These are phyloP conservation scores for Salicornia ramosissima DNA, from an alignment of 148 eudicot species.

Conservation along the genomic window DNA sequence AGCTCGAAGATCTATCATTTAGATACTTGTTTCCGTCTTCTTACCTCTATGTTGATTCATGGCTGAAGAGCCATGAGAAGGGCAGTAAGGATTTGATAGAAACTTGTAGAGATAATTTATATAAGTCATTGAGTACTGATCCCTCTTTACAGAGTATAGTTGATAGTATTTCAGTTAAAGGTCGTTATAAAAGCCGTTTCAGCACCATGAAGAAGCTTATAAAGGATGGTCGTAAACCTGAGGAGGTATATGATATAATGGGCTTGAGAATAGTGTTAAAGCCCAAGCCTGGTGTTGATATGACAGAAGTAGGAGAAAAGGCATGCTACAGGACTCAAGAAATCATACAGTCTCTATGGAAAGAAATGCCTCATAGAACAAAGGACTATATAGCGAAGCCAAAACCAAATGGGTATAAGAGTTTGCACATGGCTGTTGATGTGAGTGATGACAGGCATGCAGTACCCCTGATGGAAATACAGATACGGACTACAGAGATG, in stretches of 20 bases:
- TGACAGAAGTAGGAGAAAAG: constrained; percentile 44
- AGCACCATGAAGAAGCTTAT: constrained; percentile 98
- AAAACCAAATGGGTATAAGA: constrained; percentile 83
- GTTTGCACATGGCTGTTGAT: constrained; percentile 95
- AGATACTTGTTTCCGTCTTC: constrained; percentile 86
- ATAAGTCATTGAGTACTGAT: constrained; percentile 51
- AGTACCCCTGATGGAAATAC: constrained; percentile 86
- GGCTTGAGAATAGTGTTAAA: constrained; percentile 73
- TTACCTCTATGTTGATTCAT: constrained; percentile 74
- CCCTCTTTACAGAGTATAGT: constrained; percentile 48
- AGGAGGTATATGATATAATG: constrained; percentile 86
- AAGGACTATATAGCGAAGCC: constrained; percentile 88
- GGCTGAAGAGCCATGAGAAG: constrained; percentile 83
- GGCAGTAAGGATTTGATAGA: constrained; percentile 65
- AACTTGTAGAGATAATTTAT: constrained; percentile 51
- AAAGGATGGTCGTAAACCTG: constrained; percentile 86
- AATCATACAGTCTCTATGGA: constrained; percentile 69
- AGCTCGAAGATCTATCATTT: constrained; percentile 87
- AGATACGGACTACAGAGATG: constrained; percentile 84
- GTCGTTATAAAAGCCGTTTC: constrained; percentile 91
- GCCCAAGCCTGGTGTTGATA: constrained; percentile 39
- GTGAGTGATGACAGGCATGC: constrained; percentile 55
- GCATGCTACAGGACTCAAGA: constrained; percentile 82
- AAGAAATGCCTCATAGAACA: constrained; percentile 70
- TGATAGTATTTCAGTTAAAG: constrained; percentile 56